These are phyloP conservation scores for Sarocladium brachiariae DNA, from an alignment of 2,329 filamentous ascomycete genomes.

Conservation along the genomic window DNA sequence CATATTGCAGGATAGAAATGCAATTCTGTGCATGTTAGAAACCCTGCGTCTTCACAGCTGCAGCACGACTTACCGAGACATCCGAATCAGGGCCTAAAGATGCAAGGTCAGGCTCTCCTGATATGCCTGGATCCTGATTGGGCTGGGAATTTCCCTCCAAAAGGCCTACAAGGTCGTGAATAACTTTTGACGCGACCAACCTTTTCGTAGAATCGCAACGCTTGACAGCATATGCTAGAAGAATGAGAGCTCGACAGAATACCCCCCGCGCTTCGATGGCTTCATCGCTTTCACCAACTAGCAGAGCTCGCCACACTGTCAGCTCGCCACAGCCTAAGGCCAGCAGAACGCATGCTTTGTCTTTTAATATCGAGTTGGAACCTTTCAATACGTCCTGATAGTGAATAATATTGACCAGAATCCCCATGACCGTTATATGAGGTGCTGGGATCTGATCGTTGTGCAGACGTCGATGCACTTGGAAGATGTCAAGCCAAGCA, in stretches of 20 bases:
- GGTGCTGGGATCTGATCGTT: slow-evolving; percentile 19
- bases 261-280: slow-evolving; percentile 17
- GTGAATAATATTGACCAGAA: not conserved
- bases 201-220: not conserved
- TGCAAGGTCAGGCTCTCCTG: not conserved
- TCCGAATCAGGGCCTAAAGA: not conserved
- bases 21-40: not conserved
- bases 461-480: slow-evolving; percentile 32
- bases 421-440: slow-evolving; percentile 14
- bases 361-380: slow-evolving; percentile 17
- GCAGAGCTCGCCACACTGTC: slow-evolving; percentile 24
- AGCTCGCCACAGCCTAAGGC: slow-evolving; percentile 36
- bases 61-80: not conserved
- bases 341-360: slow-evolving; percentile 32
- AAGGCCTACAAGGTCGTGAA: not conserved
- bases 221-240: not conserved
- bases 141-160: not conserved
- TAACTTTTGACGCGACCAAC: not conserved
- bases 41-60: no score
- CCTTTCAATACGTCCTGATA: slow-evolving; percentile 4
- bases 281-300: slow-evolving; percentile 18
- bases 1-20: not conserved
- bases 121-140: not conserved
- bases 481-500: slow-evolving; percentile 35
- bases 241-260: not conserved